Base-by-base conservation (phyloP, 2,329 filamentous ascomycete species). In the Aaosphaeria pasadenensis region DNA sequence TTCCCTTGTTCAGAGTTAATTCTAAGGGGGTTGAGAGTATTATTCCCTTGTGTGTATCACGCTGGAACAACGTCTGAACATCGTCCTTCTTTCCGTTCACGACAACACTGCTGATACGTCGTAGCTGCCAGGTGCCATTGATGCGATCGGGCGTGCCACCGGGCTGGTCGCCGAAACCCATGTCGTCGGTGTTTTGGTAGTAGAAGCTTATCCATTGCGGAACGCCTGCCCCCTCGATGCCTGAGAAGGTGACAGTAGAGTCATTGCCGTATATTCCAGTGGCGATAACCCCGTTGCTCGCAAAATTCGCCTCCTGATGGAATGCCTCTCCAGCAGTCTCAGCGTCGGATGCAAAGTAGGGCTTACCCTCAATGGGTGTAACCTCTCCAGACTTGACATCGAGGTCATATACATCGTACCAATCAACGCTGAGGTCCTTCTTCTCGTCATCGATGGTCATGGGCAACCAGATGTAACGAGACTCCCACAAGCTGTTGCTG, bases 161-260 rank as follows among this genome's bases (percentile, higher is more conserved):
- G 2, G 82, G 67, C 51, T 74, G 71, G 49, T 74, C 71, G 1
- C 81, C 81, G 46, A 80, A 84, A 3, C 80, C 81, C 78, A 83
- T 82, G 49, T 83, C 81, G 43, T 83, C 81, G 2, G 72, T 82
- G 61, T 83, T 81, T 51, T 82, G 78, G 54, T 81, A 81, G 60
- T 81, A 77, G 60, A 82, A 82, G 0, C 78, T 79, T 1, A 82
- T 73, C 78, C 78, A 82, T 58, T 82, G 79, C 1, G 75, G 73
- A 48, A 75, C 74, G 3, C 78, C 78, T 1, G 69, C 65, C 6
- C 79, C 79, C 55, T 77, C 64, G 38, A 82, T 71, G 5, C 68
- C 66, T 4, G 70, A 62, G 56, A 82, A 81, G 0, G 74, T 79
- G 7, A 79, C 73, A 0, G 74, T 81, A 61, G 76, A 80, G 49